Percentiles rank a stretch among this genome's conserved stretches.
Conservation (phyloP, 139 green algal genomes). For the Picochlorum sp. region DNA sequence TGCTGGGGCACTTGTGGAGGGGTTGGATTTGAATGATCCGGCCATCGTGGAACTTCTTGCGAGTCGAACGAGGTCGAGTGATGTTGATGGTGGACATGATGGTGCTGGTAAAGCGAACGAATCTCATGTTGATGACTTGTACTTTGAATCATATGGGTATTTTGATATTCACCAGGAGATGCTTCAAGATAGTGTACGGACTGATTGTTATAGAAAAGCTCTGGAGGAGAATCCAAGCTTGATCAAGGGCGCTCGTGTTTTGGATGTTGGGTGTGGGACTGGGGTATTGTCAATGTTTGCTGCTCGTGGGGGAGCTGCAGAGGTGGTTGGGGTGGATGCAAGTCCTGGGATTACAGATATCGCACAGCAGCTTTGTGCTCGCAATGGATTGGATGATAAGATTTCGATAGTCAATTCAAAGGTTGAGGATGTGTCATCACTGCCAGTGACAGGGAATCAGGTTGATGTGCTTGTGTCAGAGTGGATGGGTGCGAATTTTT, state of each 20-base stretch:
- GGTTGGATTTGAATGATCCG: neutral
- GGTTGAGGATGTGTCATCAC: conserved; percentile 53
- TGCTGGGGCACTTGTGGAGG: neutral
- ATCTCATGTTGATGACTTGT: conserved; percentile 20
- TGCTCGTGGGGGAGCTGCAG: conserved; percentile 55
- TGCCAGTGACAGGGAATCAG: conserved; percentile 21
- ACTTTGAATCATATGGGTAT: conserved; percentile 82
- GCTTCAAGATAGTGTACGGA: conserved; percentile 75
- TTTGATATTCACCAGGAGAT: conserved; percentile 92
- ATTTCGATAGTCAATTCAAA: conserved; percentile 54
- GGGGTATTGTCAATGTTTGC: conserved; percentile 93
- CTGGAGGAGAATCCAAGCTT: conserved; percentile 69
- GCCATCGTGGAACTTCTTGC: neutral
- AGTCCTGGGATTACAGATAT: conserved; percentile 49
- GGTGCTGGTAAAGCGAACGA: neutral
- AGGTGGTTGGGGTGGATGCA: conserved; percentile 58
- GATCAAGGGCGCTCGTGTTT: conserved; percentile 53
- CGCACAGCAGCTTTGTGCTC: conserved; percentile 36
- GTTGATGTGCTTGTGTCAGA: conserved; percentile 87
- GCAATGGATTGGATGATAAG: conserved; percentile 47
- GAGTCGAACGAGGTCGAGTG: neutral
- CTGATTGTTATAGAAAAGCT: conserved; percentile 66
- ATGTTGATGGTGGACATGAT: neutral
- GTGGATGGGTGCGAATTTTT: conserved; percentile 69
- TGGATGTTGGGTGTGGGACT: conserved; percentile 93